Conservation (phyloP, 441 rosid genomes). For the Jatropha multifida region DNA sequence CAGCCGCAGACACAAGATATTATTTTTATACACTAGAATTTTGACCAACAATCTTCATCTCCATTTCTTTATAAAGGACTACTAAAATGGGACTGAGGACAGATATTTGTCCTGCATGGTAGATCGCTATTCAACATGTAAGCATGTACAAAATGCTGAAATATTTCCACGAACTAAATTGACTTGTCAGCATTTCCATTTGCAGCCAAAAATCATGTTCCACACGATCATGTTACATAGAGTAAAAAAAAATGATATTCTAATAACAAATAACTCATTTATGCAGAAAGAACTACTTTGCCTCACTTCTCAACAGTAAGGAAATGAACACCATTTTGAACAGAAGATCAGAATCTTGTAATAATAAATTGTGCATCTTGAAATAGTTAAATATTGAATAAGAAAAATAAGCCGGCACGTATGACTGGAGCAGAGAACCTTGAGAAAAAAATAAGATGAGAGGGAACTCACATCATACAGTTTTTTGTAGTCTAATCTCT, state of each 20-base stretch:
- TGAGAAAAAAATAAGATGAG: slow-evolving; percentile 19
- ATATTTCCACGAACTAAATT: slow-evolving; percentile 6
- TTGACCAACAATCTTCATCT: background rate
- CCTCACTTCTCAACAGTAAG: background rate
- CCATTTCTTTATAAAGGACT: background rate
- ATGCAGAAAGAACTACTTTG: background rate
- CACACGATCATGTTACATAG: background rate
- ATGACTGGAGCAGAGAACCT: slow-evolving; percentile 8
- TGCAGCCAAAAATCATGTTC: slow-evolving; percentile 2
- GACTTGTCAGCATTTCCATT: background rate
- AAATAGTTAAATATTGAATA: background rate
- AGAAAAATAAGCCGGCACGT: background rate
- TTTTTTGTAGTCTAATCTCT: slow-evolving; percentile 91
- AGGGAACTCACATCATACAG: slow-evolving; percentile 76
- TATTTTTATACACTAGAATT: background rate
- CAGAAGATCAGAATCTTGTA: background rate
- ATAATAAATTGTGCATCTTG: slow-evolving; percentile 12
- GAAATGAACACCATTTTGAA: background rate
- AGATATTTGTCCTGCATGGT: background rate
- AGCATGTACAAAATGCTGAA: background rate
- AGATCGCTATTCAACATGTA: background rate
- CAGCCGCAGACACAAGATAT: background rate
- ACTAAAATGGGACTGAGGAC: background rate
- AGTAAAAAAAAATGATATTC: background rate
- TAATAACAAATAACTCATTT: slow-evolving; percentile 9